A percentile compares a stretch with the other conserved stretches of the same genome.
Conservation (phyloP, 768 basidiomycete genomes). For the Naganishia onofrii region DNA sequence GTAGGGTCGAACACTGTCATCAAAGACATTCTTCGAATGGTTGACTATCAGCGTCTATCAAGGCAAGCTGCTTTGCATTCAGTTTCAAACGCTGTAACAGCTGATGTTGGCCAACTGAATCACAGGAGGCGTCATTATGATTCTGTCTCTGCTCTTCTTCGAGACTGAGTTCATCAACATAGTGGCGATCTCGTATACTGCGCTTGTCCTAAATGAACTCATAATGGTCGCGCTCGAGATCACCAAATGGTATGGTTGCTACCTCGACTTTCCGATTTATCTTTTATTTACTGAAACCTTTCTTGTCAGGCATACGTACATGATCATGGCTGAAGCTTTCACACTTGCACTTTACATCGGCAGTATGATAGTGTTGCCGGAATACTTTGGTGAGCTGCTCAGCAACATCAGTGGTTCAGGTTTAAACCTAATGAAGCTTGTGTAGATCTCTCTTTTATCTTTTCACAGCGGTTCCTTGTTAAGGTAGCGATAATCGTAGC, state of each 20-base stretch:
- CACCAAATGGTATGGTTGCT: constrained; percentile 74
- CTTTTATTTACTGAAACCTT: constrained; percentile 5
- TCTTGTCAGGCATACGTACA: constrained; percentile 76
- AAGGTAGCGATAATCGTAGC: constrained; percentile 94
- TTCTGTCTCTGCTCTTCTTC: constrained; percentile 90
- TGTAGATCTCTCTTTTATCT: constrained; percentile 84
- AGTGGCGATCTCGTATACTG: constrained; percentile 96
- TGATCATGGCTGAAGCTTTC: constrained; percentile 85
- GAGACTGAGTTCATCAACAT: constrained; percentile 98
- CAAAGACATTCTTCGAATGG: constrained; percentile 99
- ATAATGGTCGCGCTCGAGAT: constrained; percentile 99
- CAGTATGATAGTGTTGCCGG: constrained; percentile 89
- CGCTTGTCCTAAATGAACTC: constrained; percentile 90
- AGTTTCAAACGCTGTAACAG: background rate
- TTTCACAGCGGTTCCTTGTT: constrained; percentile 83
- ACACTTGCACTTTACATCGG: constrained; percentile 83
- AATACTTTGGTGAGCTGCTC: constrained; percentile 76
- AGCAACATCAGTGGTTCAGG: background rate
- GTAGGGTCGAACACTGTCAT: constrained; percentile 87
- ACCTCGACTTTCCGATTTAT: background rate
- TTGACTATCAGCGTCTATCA: constrained; percentile 96
- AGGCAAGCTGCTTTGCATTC: constrained; percentile 57
- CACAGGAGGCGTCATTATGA: constrained; percentile 94
- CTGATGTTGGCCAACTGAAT: background rate
- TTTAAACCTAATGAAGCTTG: background rate